Percentiles rank a stretch among this genome's conserved stretches.
Conservation (phyloP, 768 basidiomycete species). For the Leccinum obscurum region DNA sequence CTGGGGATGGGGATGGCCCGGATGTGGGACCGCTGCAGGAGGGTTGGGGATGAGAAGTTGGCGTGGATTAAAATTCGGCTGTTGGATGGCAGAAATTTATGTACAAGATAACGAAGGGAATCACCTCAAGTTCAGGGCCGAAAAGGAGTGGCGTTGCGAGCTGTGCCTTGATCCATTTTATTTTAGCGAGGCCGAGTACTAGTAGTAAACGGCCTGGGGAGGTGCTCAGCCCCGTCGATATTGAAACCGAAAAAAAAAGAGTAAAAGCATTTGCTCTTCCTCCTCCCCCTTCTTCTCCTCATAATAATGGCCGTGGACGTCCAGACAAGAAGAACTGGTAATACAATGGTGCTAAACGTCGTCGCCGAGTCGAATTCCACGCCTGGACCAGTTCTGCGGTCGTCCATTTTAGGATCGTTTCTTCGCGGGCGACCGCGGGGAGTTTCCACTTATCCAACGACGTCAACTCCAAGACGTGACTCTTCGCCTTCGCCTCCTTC, state of each 20-base stretch:
- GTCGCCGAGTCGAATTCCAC: constrained; percentile 29
- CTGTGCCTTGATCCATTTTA: constrained; percentile 13
- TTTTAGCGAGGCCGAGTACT: not conserved
- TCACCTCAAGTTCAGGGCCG: not conserved
- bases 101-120: not conserved
- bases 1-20: not conserved
- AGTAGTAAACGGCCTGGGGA: not conserved
- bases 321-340: not conserved
- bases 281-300: not conserved
- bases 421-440: constrained; percentile 63
- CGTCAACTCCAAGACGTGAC: constrained; percentile 23
- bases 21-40: not conserved
- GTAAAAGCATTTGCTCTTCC: not conserved
- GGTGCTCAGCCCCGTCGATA: constrained; percentile 18
- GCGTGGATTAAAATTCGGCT: not conserved
- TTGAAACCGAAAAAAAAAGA: constrained; percentile 14
- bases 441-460: constrained; percentile 50
- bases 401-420: constrained; percentile 70
- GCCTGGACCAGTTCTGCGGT: constrained; percentile 36
- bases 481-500: constrained; percentile 46
- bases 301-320: not conserved
- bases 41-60: not conserved
- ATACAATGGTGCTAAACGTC: constrained; percentile 14
- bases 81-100: not conserved
- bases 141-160: constrained; percentile 10